Evolutionary conservation across 164 flowering plant genomes (phyloP).

Genomic region (Annona squamosa): DNA sequence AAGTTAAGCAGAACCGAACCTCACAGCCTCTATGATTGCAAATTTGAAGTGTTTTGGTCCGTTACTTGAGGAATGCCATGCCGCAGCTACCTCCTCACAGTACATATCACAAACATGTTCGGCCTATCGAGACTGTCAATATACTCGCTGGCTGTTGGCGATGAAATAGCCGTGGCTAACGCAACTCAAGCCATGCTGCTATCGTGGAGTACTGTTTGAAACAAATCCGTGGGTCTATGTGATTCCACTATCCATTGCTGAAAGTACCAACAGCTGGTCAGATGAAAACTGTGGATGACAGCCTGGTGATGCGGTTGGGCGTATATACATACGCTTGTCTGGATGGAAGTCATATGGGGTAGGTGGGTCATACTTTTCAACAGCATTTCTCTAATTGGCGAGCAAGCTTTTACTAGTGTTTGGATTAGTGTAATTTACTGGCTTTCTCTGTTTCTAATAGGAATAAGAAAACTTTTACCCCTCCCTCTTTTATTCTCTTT

Average conservation of each 20-base stretch:
- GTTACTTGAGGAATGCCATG: neutral
- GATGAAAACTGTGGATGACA: neutral
- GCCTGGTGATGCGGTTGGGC: no score
- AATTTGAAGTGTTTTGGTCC: neutral
- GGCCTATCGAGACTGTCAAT: neutral
- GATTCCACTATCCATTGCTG: neutral
- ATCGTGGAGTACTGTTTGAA: neutral
- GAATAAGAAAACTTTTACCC: neutral
- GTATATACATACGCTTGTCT: neutral
- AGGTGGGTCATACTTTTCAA: neutral
- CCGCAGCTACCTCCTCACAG: neutral
- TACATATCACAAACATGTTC: neutral
- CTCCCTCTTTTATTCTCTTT: neutral
- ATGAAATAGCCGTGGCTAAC: neutral
- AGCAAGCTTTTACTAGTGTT: neutral
- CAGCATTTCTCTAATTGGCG: neutral
- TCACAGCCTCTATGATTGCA: conserved; percentile 35
- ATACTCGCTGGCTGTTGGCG: neutral
- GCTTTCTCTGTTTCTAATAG: neutral
- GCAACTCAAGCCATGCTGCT: neutral
- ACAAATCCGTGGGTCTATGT: neutral
- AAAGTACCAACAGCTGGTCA: neutral
- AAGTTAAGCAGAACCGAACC: conserved; percentile 49
- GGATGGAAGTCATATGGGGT: neutral
- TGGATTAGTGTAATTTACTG: neutral